Conservation (phyloP, 805 yeast species). For the Saccharomyces eubayanus region DNA sequence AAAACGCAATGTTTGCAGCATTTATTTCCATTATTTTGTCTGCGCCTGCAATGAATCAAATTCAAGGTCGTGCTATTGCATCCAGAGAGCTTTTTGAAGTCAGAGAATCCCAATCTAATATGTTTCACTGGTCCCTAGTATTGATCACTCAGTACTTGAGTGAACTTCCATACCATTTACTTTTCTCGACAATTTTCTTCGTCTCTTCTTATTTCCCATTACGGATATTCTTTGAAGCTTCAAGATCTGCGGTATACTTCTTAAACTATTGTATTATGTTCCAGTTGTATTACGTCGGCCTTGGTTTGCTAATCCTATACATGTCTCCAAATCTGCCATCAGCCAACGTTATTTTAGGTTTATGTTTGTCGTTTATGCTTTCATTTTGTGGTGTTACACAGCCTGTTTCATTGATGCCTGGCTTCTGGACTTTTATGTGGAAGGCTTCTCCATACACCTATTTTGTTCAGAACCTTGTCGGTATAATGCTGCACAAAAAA, state of each 20-base stretch:
- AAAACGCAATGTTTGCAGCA: slow-evolving; percentile 50
- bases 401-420: slow-evolving; percentile 51
- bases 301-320: slow-evolving; percentile 47
- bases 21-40: slow-evolving; percentile 51
- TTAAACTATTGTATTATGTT: slow-evolving; percentile 38
- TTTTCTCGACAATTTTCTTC: slow-evolving; percentile 44
- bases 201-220: slow-evolving; percentile 47
- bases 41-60: slow-evolving; percentile 52
- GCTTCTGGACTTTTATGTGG: slow-evolving; percentile 83
- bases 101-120: slow-evolving; percentile 62
- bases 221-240: slow-evolving; percentile 34
- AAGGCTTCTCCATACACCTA: slow-evolving; percentile 66
- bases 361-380: slow-evolving; percentile 49
- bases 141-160: slow-evolving; percentile 44
- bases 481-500: slow-evolving; percentile 41
- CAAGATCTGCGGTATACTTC: slow-evolving; percentile 41
- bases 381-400: slow-evolving; percentile 67
- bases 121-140: slow-evolving; percentile 62
- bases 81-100: slow-evolving; percentile 60
- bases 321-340: slow-evolving; percentile 59
- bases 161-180: slow-evolving; percentile 53
- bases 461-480: slow-evolving; percentile 50
- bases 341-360: slow-evolving; percentile 51
- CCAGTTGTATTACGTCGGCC: slow-evolving; percentile 39
- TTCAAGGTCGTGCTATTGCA: slow-evolving; percentile 49